Base-by-base conservation (phyloP, 2,329 filamentous ascomycete genomes). In the Ceratocystis variospora region DNA sequence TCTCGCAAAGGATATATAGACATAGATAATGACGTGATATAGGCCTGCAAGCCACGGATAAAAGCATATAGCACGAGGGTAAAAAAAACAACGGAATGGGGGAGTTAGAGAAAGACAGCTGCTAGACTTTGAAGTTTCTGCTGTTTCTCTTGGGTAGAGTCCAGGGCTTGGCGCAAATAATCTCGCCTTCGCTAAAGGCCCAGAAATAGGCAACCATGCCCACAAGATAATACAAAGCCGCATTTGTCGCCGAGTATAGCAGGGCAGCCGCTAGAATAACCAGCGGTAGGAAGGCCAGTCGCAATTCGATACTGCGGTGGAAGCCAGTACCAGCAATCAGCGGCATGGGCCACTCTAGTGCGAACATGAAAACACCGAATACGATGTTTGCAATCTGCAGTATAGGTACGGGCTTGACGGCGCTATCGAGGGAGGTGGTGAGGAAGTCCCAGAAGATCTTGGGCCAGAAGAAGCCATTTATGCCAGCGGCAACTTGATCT, bases 371-470 rank as follows among this genome's bases (percentile, higher is more conserved):
- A 67, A 97, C 71, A 17, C 90, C 92, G 72, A 96, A 81, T 57
- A 96, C 25, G 28, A 99, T 79, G 73, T 99, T 99, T 78, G 97
- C 81, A 72, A 88, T 89, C 75, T 99, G 94, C 17, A 99, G 80
- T 63, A 91, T 80, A 1, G 94, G 94, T n/a, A 94, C 76, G 0
- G 93, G 93, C 72, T 88, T 91, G 69, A 97, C 90, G 62, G 88
- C 89, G 66, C 79, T 81, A 74, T 99, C 90, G 71, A 99, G 85
- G 72, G 90, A 91, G 73, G 90, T 91, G 68, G 93, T 96, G 70
- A 94, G 78, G 75, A 96, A 96, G 77, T 99, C 94, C 88, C 89
- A 99, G 78, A 99, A 96, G 74, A 99, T 87, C 76, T 99, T 99
- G 70, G 94, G 94, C 91, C 92, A 99, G 83, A 99, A 93, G 82